Conservation (phyloP, 768 basidiomycete species). For the Wakefieldia striispora region DNA sequence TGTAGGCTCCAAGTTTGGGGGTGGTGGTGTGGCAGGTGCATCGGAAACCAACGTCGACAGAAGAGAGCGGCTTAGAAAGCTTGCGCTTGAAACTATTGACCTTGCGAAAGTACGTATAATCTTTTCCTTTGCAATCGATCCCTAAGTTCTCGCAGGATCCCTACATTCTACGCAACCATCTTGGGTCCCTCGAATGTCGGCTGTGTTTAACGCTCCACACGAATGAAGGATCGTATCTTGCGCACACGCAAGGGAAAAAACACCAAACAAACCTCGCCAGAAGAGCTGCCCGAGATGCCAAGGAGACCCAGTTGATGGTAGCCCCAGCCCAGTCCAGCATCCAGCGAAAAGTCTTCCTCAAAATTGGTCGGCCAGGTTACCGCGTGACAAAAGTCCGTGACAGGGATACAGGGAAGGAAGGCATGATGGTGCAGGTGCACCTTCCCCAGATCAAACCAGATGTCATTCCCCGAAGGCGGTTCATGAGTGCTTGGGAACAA, state of each 20-base stretch:
- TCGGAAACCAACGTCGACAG: conserved; percentile 95
- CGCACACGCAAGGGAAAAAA: conserved; percentile 99
- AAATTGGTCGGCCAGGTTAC: conserved; percentile 95
- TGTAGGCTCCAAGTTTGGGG: conserved; percentile 93
- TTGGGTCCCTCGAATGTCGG: conserved; percentile 97
- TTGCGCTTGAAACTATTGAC: conserved; percentile 96
- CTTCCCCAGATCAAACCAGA: conserved; percentile 90
- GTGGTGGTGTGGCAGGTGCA: conserved; percentile 93
- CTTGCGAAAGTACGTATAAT: conserved; percentile 75
- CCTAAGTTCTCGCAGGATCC: conserved; percentile 66
- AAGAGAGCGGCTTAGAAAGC: conserved; percentile 89
- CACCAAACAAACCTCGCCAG: conserved; percentile 98
- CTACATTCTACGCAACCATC: conserved; percentile 97
- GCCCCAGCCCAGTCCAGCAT: conserved; percentile 77
- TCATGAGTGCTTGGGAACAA: conserved; percentile 99
- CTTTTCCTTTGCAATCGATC: not conserved
- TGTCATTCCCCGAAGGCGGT: conserved; percentile 80
- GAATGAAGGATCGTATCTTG: conserved; percentile 99
- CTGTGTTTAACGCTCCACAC: conserved; percentile 97
- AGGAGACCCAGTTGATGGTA: conserved; percentile 89
- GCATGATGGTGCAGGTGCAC: conserved; percentile 97
- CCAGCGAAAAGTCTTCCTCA: conserved; percentile 92
- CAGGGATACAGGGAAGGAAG: conserved; percentile 85
- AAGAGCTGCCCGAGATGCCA: conserved; percentile 95
- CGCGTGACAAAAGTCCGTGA: conserved; percentile 97